A percentile compares a stretch with the other conserved stretches of the same genome.
Evolutionary conservation across 352 stramenopile genomes (phyloP).

Genomic region (Pythium pectinolyticum): DNA sequence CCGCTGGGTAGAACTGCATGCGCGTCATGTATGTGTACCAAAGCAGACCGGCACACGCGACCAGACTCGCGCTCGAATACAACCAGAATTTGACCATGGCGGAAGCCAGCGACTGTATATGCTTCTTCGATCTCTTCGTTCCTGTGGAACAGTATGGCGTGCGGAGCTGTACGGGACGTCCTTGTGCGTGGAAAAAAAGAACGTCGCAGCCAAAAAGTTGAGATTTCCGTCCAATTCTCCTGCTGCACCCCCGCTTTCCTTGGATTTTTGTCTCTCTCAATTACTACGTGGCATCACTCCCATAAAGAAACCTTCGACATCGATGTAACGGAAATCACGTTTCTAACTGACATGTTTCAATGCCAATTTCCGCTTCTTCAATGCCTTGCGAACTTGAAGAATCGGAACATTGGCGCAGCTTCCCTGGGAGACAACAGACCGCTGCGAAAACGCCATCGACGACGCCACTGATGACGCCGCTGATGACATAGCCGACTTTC

Average conservation of each 20-base stretch:
- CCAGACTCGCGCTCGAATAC: conserved; percentile 88
- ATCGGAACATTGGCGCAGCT: conserved; percentile 26
- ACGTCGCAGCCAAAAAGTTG: conserved; percentile 3
- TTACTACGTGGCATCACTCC: conserved; percentile 17
- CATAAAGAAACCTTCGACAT: conserved; percentile 9
- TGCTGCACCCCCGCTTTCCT: too few species aligned
- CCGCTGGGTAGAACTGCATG: conserved; percentile 96
- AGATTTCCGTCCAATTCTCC: background rate
- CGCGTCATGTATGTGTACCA: conserved; percentile 93
- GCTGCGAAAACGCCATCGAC: background rate
- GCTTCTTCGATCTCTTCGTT: background rate
- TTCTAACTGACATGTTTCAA: conserved; percentile 23
- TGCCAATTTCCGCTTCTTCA: conserved; percentile 33
- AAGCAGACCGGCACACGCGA: conserved; percentile 80
- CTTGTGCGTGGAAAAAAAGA: conserved; percentile 18
- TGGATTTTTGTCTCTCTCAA: conserved; percentile 9
- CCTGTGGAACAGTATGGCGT: too few species aligned
- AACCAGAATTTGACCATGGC: conserved; percentile 79
- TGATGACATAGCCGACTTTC: background rate
- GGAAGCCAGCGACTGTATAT: background rate
- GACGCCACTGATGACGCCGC: background rate
- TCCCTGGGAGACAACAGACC: background rate
- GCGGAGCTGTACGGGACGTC: too few species aligned
- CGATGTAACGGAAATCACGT: conserved; percentile 4
- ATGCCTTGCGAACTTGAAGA: conserved; percentile 28